These are phyloP conservation scores for Trichoderma erinaceum DNA, from an alignment of 495 filamentous ascomycete genomes.

Conservation along the genomic window DNA sequence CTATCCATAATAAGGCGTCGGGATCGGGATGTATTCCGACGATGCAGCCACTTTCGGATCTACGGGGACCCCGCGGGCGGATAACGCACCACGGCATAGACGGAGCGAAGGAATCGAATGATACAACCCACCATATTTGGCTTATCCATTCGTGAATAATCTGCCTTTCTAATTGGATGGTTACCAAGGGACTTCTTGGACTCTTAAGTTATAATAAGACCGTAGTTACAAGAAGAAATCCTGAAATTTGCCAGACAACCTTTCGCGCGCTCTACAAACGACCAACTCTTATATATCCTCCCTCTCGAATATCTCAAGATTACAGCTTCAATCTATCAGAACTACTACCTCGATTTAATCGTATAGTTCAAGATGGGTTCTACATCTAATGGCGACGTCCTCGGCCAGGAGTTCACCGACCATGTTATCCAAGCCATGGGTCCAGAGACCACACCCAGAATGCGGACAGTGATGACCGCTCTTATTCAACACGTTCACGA, in stretches of 20 bases:
- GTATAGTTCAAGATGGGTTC: not conserved
- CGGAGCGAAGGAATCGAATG: not conserved
- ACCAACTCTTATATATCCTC: not conserved
- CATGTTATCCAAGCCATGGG: slow-evolving; percentile 66
- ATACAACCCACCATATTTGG: not conserved
- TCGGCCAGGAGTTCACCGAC: slow-evolving; percentile 56
- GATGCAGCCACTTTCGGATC: slow-evolving; percentile 1
- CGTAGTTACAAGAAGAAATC: not conserved
- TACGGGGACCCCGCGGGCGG: not conserved
- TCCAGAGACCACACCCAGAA: slow-evolving; percentile 54
- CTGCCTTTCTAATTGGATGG: not conserved
- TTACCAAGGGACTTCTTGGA: not conserved
- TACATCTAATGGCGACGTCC: not conserved
- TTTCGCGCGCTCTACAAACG: not conserved
- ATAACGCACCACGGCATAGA: not conserved
- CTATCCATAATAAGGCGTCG: not conserved
- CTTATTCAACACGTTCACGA: slow-evolving; percentile 53
- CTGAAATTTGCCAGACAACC: not conserved
- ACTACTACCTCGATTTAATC: not conserved
- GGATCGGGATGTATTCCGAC: slow-evolving; percentile 1
- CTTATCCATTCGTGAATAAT: not conserved
- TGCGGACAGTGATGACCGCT: slow-evolving; percentile 46
- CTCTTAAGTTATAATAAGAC: not conserved
- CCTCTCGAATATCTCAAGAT: not conserved
- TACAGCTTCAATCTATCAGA: not conserved